These are phyloP conservation scores for Aspergillus sclerotiicarbonarius DNA, from an alignment of 495 filamentous ascomycete genomes.

Conservation along the genomic window DNA sequence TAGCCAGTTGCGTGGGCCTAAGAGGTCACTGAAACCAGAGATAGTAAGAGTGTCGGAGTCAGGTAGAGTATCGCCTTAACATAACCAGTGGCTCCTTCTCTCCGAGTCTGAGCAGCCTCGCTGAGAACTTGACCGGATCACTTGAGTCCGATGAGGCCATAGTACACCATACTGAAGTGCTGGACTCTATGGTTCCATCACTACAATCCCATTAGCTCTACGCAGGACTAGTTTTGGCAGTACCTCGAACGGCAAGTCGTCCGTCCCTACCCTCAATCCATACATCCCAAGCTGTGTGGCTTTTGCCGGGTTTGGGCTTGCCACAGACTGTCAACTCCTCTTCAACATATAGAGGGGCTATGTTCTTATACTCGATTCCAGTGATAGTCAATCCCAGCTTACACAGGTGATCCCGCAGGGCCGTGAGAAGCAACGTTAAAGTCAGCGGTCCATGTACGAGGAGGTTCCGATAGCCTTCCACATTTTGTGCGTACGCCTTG, in stretches of 20 bases:
- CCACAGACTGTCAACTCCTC: constrained; percentile 63
- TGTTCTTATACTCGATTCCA: constrained; percentile 71
- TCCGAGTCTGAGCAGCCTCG: too few species aligned
- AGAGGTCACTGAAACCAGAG: too few species aligned
- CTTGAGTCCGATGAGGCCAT: too few species aligned
- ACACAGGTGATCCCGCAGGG: constrained; percentile 52
- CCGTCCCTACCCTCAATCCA: constrained; percentile 64
- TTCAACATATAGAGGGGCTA: constrained; percentile 75
- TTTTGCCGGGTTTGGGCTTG: constrained; percentile 29
- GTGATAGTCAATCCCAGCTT: constrained; percentile 32
- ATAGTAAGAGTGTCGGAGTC: too few species aligned
- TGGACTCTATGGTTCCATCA: not conserved
- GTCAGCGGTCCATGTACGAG: constrained; percentile 86
- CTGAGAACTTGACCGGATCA: too few species aligned
- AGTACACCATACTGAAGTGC: too few species aligned
- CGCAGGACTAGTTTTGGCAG: constrained; percentile 19
- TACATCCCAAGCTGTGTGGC: constrained; percentile 49
- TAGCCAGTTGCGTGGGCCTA: too few species aligned
- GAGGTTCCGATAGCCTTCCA: constrained; percentile 71
- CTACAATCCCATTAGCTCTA: not conserved
- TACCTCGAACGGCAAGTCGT: constrained; percentile 61
- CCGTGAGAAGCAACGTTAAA: constrained; percentile 69
- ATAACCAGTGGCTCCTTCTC: too few species aligned
- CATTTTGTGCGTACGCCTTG: constrained; percentile 59
- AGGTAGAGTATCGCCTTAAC: too few species aligned